These are phyloP conservation scores for Prunus armeniaca DNA, from an alignment of 306 rosid genomes.

Conservation along the genomic window DNA sequence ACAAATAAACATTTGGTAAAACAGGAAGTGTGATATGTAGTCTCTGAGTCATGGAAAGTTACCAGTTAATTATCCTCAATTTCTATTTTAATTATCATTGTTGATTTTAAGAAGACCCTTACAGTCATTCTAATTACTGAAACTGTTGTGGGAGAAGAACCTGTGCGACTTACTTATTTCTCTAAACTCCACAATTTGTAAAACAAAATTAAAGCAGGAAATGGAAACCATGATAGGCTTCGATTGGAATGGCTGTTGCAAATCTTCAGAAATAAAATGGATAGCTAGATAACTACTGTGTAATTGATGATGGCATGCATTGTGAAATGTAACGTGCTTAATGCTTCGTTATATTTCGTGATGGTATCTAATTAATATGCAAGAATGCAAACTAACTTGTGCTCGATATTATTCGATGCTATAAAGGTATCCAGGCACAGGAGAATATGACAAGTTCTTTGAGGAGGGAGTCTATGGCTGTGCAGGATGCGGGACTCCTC, in stretches of 20 bases:
- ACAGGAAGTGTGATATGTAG: background rate
- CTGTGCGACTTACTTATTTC: background rate
- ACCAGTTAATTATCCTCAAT: background rate
- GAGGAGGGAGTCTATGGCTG: conserved; percentile 72
- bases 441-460: conserved; percentile 66
- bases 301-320: background rate
- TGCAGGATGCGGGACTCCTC: conserved; percentile 60
- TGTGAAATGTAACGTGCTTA: background rate
- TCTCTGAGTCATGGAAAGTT: background rate
- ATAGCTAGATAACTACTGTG: background rate
- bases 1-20: background rate
- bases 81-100: background rate
- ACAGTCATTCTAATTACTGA: background rate
- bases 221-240: background rate
- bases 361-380: background rate
- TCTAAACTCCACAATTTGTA: background rate
- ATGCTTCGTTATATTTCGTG: background rate
- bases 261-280: background rate
- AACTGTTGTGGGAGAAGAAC: background rate
- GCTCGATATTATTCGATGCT: conserved; percentile 4
- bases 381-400: background rate
- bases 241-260: background rate
- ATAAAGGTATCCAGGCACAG: conserved; percentile 69
- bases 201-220: background rate
- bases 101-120: background rate